Evolutionary conservation across 2,329 filamentous ascomycete species (phyloP), one percentile per base, ranked within the genome.

Genomic region (Pyrenochaeta sp.): DNA sequence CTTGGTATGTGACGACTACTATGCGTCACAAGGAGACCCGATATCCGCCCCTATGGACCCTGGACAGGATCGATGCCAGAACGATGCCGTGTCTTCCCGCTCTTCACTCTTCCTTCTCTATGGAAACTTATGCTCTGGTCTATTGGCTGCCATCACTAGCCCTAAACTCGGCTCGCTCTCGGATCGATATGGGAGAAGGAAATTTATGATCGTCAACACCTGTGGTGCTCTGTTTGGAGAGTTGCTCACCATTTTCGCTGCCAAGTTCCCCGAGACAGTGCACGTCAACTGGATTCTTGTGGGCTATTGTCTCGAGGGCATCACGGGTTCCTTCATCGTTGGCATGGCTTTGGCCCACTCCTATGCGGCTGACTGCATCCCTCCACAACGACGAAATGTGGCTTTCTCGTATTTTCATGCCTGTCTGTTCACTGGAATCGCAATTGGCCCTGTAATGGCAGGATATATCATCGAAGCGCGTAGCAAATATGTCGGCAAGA

Each of bases 381-480:
- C 88, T 3, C 89, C 91, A 0, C 87, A 88, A 20, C 84, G 83
- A 61, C 85, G 94, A 14, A 89, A 87, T 47, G 88, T 96, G 6
- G 84, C 86, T 4, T 94, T 97, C 68, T 92, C 90, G 6, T 93
- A 92, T 66, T 87, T 97, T 60, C 90, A 97, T 61, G 91, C 90
- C 8, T 91, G 87, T 56, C 77, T 99, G 7, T 97, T 96, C 69
- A 81, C 82, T 2, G 94, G 94, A n/a, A 83, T 97, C 31, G 93
- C 94, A 0, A 72, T 93, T 21, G 94, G 94, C 0, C 94, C 94
- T 6, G 79, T 95, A 3, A 64, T 96, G 15, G 87, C 91, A 0
- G 92, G 88, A 2, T 87, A 89, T 57, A 77, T 96, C 29, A 87
- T 96, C 60, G 83, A 88, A 60, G 53, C 52, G n/a, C 63, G 62